Base-by-base conservation (phyloP, 1,139 yeast genomes). In the Hansenula anomala region DNA sequence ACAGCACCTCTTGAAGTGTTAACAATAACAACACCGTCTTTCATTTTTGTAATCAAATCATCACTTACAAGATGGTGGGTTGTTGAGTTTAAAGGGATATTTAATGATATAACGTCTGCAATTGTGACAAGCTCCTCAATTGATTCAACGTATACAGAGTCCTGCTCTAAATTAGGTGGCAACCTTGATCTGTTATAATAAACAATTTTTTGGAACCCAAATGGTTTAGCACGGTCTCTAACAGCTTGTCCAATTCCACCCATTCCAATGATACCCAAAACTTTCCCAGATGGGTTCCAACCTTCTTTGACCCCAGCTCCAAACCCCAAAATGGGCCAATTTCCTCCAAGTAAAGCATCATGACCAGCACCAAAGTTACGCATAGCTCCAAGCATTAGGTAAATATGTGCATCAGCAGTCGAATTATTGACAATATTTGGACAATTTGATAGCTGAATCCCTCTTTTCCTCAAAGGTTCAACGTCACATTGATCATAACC, bases 181-280 rank as follows among this genome's bases (percentile, higher is more conserved):
- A 28, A 59, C 29, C 59, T 58, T 1, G 62, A 64, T 48, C 88
- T 66, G 49, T 81, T 81, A 41, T 75, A 68, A 53, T 81, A 83
- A 51, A 75, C 80, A 28, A 84, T 67, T 30, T 75, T 64, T 87
- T 63, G 65, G 55, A 85, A 80, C 2, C 87, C 90, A 23, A 85
- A 56, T 6, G 69, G 69, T 33, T 57, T 52, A 1, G 79, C 92
- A 35, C 82, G 71, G 28, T 70, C 67, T 54, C 69, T 68, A 5
- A 95, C 95, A 47, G 84, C 83, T 28, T 72, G 68, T 2, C 95
- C 95, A 53, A 84, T 78, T 1, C 95, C 95, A 4, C 84, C 74
- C 39, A 86, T 71, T 8, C 83, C 77, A 6, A 69, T 86, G 36
- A 67, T 65, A 33, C 77, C 78, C 14, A 64, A 58, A 8, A 87